Percentiles rank a stretch among this genome's conserved stretches.
Conservation (phyloP, 2,329 filamentous ascomycete species). For the Talaromyces sp. region DNA sequence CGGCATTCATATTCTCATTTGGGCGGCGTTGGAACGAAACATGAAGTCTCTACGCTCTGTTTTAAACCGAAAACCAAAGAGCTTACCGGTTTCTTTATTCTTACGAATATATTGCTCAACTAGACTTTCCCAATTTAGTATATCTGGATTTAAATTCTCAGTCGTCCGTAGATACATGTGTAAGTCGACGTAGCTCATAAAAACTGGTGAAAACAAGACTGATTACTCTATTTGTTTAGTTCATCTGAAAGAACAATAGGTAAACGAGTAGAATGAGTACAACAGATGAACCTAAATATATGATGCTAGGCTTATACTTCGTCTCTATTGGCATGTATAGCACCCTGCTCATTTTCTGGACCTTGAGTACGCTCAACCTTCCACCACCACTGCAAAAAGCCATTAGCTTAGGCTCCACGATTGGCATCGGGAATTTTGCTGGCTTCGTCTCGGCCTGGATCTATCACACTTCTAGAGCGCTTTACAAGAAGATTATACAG, state of each 20-base stretch:
- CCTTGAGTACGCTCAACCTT: slow-evolving; percentile 1
- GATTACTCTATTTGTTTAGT: no score
- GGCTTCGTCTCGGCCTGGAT: slow-evolving; percentile 8
- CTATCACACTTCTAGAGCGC: background rate
- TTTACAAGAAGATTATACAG: background rate
- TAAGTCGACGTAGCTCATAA: no score
- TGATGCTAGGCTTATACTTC: slow-evolving; percentile 9
- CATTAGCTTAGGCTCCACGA: slow-evolving; percentile 2
- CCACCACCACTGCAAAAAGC: slow-evolving; percentile 8
- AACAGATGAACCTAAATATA: background rate
- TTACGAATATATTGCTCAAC: background rate
- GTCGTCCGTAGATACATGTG: no score
- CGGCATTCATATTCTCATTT: background rate
- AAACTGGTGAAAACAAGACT: no score
- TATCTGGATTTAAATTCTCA: background rate
- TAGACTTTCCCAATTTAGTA: background rate
- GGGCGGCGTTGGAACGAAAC: background rate
- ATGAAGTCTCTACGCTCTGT: no score
- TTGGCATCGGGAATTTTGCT: slow-evolving; percentile 4
- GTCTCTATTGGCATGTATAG: slow-evolving; percentile 8
- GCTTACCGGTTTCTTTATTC: no score
- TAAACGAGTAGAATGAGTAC: no score
- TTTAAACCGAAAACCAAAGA: no score
- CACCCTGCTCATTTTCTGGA: slow-evolving; percentile 7
- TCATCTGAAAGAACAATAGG: background rate